A percentile compares a stretch with the other conserved stretches of the same genome.
These are phyloP conservation scores for Castanea mollissima DNA, from an alignment of 306 rosid species.

Conservation along the genomic window DNA sequence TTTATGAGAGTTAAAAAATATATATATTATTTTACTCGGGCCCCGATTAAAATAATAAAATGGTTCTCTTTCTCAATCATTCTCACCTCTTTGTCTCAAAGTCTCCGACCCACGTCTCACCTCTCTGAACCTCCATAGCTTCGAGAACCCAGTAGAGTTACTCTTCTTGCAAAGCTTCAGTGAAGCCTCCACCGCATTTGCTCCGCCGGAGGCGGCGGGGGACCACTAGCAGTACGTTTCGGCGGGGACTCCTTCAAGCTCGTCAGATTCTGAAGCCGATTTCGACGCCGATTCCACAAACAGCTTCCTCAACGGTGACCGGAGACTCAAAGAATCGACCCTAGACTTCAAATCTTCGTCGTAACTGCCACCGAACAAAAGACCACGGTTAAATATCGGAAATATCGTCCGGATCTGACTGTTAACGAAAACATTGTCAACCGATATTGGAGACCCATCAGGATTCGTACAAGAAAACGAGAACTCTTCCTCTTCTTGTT, in stretches of 20 bases:
- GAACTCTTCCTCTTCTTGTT: constrained; percentile 55
- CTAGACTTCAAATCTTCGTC: constrained; percentile 13
- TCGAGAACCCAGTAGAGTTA: constrained; percentile 79
- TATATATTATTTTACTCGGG: too few species aligned
- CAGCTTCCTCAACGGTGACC: constrained; percentile 52
- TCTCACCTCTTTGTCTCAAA: too few species aligned
- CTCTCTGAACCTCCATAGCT: constrained; percentile 68
- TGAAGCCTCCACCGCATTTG: constrained; percentile 33
- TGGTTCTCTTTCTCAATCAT: too few species aligned
- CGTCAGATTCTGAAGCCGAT: constrained; percentile 29
- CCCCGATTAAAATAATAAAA: too few species aligned
- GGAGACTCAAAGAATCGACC: neutral
- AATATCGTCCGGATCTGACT: constrained; percentile 72
- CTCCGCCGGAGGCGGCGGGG: constrained; percentile 15
- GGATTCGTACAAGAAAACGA: constrained; percentile 53
- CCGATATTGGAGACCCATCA: constrained; percentile 55
- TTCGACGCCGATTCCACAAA: constrained; percentile 35
- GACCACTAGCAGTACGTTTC: constrained; percentile 79
- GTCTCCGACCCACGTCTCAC: too few species aligned
- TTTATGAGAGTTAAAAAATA: too few species aligned
- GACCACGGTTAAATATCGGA: constrained; percentile 61
- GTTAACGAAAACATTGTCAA: constrained; percentile 63
- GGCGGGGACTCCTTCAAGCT: constrained; percentile 20
- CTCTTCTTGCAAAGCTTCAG: constrained; percentile 54
- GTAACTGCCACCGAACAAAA: constrained; percentile 34